A percentile compares a stretch with the other conserved stretches of the same genome.
These are phyloP conservation scores for Penicillium goetzii DNA, from an alignment of 495 filamentous ascomycete species.

Conservation along the genomic window DNA sequence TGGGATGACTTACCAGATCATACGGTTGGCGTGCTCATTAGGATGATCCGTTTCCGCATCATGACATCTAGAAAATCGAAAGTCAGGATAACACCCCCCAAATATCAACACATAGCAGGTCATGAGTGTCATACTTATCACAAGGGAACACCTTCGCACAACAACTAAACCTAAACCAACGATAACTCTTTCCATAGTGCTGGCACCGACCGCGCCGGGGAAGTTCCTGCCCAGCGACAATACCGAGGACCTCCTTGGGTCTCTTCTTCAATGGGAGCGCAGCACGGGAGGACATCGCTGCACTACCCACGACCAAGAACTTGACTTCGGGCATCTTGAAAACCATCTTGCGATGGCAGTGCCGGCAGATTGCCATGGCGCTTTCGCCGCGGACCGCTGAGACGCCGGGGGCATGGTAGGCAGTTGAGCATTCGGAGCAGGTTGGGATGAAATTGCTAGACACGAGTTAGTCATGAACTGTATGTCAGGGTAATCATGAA, in stretches of 20 bases:
- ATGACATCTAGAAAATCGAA: constrained; percentile 63
- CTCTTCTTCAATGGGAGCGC: constrained; percentile 58
- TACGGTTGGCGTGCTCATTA: constrained; percentile 83
- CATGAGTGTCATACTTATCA: constrained; percentile 55
- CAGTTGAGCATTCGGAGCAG: constrained; percentile 77
- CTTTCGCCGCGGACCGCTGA: constrained; percentile 75
- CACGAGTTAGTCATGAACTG: background rate
- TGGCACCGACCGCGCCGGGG: constrained; percentile 73
- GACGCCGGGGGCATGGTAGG: constrained; percentile 65
- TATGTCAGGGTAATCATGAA: background rate
- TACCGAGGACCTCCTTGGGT: constrained; percentile 71
- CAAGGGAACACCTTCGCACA: constrained; percentile 75
- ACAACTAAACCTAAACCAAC: constrained; percentile 81
- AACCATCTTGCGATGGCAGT: constrained; percentile 80
- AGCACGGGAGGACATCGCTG: constrained; percentile 44
- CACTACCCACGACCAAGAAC: constrained; percentile 71
- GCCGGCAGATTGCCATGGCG: constrained; percentile 74
- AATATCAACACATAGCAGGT: background rate
- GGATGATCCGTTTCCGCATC: constrained; percentile 71
- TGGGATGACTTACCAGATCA: constrained; percentile 68
- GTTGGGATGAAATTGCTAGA: constrained; percentile 78
- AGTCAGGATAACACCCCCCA: background rate
- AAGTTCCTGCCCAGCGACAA: constrained; percentile 78
- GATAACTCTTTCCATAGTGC: constrained; percentile 79
- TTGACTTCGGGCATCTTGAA: constrained; percentile 81